These are phyloP conservation scores for Suillus alpinus DNA, from an alignment of 768 basidiomycete species.

Conservation along the genomic window DNA sequence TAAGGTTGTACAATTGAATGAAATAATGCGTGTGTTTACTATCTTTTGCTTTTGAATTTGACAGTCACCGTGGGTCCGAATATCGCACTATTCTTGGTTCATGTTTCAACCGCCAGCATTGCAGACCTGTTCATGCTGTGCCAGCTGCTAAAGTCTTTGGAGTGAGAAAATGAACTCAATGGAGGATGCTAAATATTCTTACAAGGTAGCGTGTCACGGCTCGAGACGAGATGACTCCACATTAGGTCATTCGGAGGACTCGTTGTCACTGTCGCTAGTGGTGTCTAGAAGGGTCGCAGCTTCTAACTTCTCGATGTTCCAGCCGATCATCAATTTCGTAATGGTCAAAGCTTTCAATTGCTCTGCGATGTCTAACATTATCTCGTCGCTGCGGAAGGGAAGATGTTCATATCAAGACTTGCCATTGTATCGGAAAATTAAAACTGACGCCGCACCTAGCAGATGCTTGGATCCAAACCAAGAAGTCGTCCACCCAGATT, in stretches of 20 bases:
- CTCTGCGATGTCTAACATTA: constrained; percentile 45
- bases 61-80: not conserved
- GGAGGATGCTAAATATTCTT: not conserved
- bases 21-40: not conserved
- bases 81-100: not conserved
- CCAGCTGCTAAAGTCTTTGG: not conserved
- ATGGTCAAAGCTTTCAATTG: constrained; percentile 41
- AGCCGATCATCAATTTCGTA: constrained; percentile 57
- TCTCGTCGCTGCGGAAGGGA: constrained; percentile 49
- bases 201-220: not conserved
- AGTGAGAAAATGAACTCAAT: not conserved
- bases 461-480: constrained; percentile 71
- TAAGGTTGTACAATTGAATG: not conserved
- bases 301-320: constrained; percentile 72
- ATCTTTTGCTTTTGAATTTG: not conserved
- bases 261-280: constrained; percentile 69
- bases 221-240: not conserved
- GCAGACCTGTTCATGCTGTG: not conserved
- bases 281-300: constrained; percentile 41
- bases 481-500: constrained; percentile 84
- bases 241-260: constrained; percentile 38
- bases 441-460: constrained; percentile 52
- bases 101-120: not conserved
- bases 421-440: not conserved
- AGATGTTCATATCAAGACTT: not conserved